Conservation (phyloP, 257 asterid species). For the Lycium ferocissimum region DNA sequence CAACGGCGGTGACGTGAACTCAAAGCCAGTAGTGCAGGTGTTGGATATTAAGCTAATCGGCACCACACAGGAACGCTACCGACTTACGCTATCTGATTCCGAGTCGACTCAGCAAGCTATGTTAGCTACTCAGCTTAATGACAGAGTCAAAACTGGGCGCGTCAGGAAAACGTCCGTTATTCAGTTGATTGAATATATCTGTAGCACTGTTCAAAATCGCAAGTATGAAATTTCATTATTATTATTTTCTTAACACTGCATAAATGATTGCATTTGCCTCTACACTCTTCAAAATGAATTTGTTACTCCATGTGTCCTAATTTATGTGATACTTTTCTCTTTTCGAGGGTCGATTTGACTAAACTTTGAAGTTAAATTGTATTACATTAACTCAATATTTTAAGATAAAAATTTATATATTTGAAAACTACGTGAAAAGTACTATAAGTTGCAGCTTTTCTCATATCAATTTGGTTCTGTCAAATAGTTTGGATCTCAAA, state of each 20-base stretch:
- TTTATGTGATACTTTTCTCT: too few relatives aligned
- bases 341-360: too few relatives aligned
- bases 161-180: conserved; percentile 84
- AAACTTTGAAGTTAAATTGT: too few relatives aligned
- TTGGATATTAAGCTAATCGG: conserved; percentile 79
- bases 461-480: too few relatives aligned
- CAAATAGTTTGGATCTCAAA: too few relatives aligned
- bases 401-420: too few relatives aligned
- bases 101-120: conserved; percentile 76
- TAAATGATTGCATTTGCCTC: too few relatives aligned
- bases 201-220: conserved; percentile 82
- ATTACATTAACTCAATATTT: not conserved
- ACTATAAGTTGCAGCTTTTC: too few relatives aligned
- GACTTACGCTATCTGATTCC: conserved; percentile 81
- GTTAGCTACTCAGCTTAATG: conserved; percentile 95
- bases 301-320: not conserved
- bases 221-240: conserved; percentile 47
- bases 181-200: conserved; percentile 84
- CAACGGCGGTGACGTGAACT: conserved; percentile 74
- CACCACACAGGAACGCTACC: conserved; percentile 77
- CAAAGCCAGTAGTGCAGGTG: conserved; percentile 94
- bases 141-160: conserved; percentile 60
- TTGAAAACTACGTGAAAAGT: too few relatives aligned
- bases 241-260: too few relatives aligned
- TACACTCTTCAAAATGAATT: too few relatives aligned